phyloP scores from a whole-genome alignment of 1,284 basidiomycete species.

The Pseudozyma hubeiensis region DNA sequence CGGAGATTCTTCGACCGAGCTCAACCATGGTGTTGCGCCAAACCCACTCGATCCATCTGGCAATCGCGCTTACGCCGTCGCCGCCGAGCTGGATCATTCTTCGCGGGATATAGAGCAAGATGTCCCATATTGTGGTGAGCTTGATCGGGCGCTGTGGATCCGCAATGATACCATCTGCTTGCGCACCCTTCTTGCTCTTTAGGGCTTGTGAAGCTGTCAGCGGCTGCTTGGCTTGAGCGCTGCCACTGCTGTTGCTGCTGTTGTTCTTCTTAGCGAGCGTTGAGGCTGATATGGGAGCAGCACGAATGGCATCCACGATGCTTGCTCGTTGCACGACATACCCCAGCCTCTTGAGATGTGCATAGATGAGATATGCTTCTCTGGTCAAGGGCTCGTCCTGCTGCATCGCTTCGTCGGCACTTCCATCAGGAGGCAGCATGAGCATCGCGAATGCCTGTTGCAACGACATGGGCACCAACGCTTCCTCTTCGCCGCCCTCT shows the following conservation, averaged over 20 bases:
- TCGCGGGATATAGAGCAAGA: slow-evolving; percentile 48
- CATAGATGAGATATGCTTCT: slow-evolving; percentile 90
- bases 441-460: slow-evolving; percentile 88
- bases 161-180: slow-evolving; percentile 36
- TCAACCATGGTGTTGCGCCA: slow-evolving; percentile 5
- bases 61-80: slow-evolving; percentile 11
- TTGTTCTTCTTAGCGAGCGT: slow-evolving; percentile 23
- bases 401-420: slow-evolving; percentile 69
- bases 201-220: too few relatives aligned
- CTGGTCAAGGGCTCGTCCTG: slow-evolving; percentile 78
- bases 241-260: background rate
- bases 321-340: slow-evolving; percentile 83
- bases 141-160: slow-evolving; percentile 50
- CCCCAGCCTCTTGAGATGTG: slow-evolving; percentile 89
- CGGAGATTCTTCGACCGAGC: slow-evolving; percentile 4
- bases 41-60: background rate
- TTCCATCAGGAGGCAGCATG: slow-evolving; percentile 70
- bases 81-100: slow-evolving; percentile 33
- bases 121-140: slow-evolving; percentile 50
- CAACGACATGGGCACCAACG: slow-evolving; percentile 79
- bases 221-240: background rate
- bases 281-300: slow-evolving; percentile 19
- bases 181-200: background rate
- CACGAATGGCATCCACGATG: slow-evolving; percentile 46
- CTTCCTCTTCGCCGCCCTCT: slow-evolving; percentile 63